Conservation (phyloP, 192 early-diverging fungal genomes). For the Radiomyces spectabilis region DNA sequence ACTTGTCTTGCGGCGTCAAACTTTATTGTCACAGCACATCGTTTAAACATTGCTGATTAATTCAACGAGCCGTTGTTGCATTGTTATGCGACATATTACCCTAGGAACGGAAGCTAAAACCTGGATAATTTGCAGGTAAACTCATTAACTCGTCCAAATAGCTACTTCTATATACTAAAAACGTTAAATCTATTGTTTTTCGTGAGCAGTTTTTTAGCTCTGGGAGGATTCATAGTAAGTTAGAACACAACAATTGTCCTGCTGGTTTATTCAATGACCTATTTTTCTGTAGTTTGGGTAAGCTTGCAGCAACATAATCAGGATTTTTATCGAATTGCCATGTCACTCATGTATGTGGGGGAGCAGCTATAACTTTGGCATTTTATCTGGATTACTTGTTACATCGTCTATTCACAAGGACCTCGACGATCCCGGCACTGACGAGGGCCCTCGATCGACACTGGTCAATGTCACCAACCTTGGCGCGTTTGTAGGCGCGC, state of each 20-base stretch:
- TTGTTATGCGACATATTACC: too few relatives aligned
- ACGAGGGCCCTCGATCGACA: neutral
- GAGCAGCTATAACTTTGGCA: slow-evolving; percentile 28
- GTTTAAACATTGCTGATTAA: too few relatives aligned
- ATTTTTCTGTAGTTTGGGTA: slow-evolving; percentile 4
- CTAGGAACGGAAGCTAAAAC: too few relatives aligned
- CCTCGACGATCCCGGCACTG: neutral
- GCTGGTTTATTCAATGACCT: neutral
- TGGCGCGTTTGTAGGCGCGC: slow-evolving; percentile 63
- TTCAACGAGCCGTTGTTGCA: too few relatives aligned
- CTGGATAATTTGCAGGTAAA: too few relatives aligned
- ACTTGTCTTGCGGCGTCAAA: too few relatives aligned
- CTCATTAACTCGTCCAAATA: too few relatives aligned
- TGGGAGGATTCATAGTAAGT: slow-evolving; percentile 22
- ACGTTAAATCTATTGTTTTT: too few relatives aligned
- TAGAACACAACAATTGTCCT: neutral
- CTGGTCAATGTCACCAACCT: slow-evolving; percentile 37
- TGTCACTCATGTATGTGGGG: too few relatives aligned
- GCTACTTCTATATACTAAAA: too few relatives aligned
- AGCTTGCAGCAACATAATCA: neutral
- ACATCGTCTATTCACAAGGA: slow-evolving; percentile 16
- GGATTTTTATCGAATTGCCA: too few relatives aligned
- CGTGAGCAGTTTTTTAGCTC: slow-evolving; percentile 19
- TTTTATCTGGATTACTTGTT: slow-evolving; percentile 22
- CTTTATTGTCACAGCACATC: too few relatives aligned